phyloP scores from a whole-genome alignment of 495 filamentous ascomycete species.

The Daldinia vernicosa region DNA sequence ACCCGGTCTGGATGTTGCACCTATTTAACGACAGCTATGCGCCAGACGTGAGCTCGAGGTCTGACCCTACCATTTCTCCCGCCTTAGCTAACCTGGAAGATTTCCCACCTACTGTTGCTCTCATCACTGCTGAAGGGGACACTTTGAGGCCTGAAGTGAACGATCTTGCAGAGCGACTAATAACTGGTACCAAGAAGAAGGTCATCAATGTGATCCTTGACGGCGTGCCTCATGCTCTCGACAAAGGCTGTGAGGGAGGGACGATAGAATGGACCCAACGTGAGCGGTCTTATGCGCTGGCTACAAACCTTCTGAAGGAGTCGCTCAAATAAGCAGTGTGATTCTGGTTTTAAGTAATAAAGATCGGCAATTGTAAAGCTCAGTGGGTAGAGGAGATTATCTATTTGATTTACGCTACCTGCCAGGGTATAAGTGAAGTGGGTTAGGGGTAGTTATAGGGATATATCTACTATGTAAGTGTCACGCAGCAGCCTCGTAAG shows the following conservation, averaged over 20 bases:
- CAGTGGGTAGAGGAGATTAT: too few relatives aligned
- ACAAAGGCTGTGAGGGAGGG: conserved; percentile 12
- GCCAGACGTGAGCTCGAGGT: conserved; percentile 7
- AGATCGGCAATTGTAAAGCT: too few relatives aligned
- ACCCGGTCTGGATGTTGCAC: too few relatives aligned
- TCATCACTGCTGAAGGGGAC: conserved; percentile 30
- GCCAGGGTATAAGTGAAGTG: too few relatives aligned
- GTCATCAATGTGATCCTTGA: conserved; percentile 1
- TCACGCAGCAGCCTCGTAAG: too few relatives aligned
- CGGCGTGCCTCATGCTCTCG: conserved; percentile 27
- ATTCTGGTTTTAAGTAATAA: too few relatives aligned
- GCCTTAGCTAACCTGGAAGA: conserved; percentile 17
- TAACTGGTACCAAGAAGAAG: conserved; percentile 3
- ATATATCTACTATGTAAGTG: too few relatives aligned
- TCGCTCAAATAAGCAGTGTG: not conserved
- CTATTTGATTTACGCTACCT: too few relatives aligned
- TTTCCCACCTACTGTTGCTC: conserved; percentile 17
- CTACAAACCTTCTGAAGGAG: conserved; percentile 1
- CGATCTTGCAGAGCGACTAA: not conserved
- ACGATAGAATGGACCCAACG: conserved; percentile 11
- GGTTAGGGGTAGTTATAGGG: too few relatives aligned
- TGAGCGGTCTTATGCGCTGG: conserved; percentile 14
- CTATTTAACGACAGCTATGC: too few relatives aligned
- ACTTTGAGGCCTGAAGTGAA: conserved; percentile 19
- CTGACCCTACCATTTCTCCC: conserved; percentile 20